Conservation (phyloP, 768 basidiomycete genomes). For the Boletus vermiculosoides region DNA sequence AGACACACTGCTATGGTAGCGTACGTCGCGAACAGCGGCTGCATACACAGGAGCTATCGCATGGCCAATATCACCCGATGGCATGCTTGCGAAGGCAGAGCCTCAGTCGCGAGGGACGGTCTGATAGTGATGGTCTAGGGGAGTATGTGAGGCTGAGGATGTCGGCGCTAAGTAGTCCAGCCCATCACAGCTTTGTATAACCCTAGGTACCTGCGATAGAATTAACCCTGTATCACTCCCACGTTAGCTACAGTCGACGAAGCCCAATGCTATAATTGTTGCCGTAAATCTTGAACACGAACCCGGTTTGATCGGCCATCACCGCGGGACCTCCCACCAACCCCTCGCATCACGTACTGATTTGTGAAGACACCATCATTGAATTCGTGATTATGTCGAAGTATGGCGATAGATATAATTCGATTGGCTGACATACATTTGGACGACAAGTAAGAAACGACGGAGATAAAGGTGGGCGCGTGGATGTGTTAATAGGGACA, state of each 20-base stretch:
- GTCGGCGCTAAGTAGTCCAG: no score
- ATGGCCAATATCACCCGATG: background rate
- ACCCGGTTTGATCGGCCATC: no score
- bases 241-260: background rate
- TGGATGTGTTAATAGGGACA: background rate
- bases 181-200: no score
- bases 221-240: conserved; percentile 1
- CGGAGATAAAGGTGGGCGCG: background rate
- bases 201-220: background rate
- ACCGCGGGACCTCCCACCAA: no score
- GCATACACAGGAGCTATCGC: background rate
- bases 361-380: no score
- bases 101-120: background rate
- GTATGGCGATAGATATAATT: background rate
- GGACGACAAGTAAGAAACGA: background rate
- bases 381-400: background rate
- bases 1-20: conserved; percentile 12
- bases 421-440: background rate
- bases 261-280: no score
- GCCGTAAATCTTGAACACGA: no score
- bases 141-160: background rate
- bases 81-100: background rate
- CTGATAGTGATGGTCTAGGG: background rate
- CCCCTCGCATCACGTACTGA: no score
- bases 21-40: conserved; percentile 5